Evolutionary conservation across 352 stramenopile species (phyloP), one percentile per base, ranked within the genome.

Genomic region (Pythium brassicae): DNA sequence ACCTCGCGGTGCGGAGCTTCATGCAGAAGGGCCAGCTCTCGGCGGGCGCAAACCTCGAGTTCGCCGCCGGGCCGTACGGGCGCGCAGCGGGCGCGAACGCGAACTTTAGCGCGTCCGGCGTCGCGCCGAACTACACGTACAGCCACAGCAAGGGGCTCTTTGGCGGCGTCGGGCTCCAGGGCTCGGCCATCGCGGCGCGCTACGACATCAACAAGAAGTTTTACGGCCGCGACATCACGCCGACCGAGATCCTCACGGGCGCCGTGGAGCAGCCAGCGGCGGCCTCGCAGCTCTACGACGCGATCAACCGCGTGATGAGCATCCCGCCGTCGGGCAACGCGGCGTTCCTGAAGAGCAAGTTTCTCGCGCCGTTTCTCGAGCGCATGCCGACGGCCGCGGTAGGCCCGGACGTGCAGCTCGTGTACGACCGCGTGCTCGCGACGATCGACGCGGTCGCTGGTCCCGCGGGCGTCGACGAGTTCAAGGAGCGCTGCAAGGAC

Each of bases 1-100:
- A 98, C 43, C 72, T 76, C 46, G 89, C 95, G 14, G 92, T 98
- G 32, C 89, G 97, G 70, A 87, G 69, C 61, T 95, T 95, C 60
- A 90, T 90, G 74, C 79, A 92, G 45, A 88, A 88, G 63, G 76
- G 75, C 10, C 83, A 93, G 59, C 64, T 93, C n/a, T 90, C 77
- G n/a, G 79, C 78, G 6, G 85, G 85, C 23, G 83, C 81, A 27
- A 91, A 89, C 64, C 66, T 95, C 40, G 83, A 93, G 59, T 89
- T 94, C 45, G 84, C 84, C 9, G 84, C 78, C 0, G 84, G 84
- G 17, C 84, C 84, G 9, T 94, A 92, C 63, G 84, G 84, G 35
- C 84, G 84, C 45, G 80, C 82, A 2, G 84, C 84, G 3, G 82
- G 78, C 3, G 83, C 84, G 3, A 86, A 85, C 52, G 84, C 84